Evolutionary conservation across 148 eudicot genomes (phyloP).

Genomic region (Rhododendron ovatum): DNA sequence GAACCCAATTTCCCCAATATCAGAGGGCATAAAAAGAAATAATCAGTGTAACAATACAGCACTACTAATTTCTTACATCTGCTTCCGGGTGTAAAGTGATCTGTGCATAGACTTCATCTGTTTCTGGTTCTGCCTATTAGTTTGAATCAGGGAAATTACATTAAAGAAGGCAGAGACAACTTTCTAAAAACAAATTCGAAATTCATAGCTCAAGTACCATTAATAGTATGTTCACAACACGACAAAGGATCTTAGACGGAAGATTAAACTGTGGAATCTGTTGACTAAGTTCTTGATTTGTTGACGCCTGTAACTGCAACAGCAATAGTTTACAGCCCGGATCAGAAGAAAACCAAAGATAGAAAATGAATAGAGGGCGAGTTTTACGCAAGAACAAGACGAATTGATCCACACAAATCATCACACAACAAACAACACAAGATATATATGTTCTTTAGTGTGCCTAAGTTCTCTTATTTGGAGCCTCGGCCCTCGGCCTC

Average conservation of each 20-base stretch:
- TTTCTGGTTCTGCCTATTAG: slow-evolving; percentile 75
- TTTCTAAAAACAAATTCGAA: background rate
- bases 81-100: slow-evolving; percentile 62
- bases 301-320: slow-evolving; percentile 70
- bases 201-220: slow-evolving; percentile 36
- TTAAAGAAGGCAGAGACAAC: background rate
- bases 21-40: background rate
- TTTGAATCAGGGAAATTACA: background rate
- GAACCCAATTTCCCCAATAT: background rate
- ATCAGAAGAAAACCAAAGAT: background rate
- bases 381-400: background rate
- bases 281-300: slow-evolving; percentile 55
- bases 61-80: slow-evolving; percentile 47
- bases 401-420: background rate
- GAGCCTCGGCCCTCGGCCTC: background rate
- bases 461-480: background rate
- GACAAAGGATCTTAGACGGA: slow-evolving; percentile 69
- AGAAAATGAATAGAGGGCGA: background rate
- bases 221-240: slow-evolving; percentile 43
- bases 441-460: background rate
- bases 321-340: slow-evolving; percentile 9
- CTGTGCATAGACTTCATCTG: slow-evolving; percentile 94
- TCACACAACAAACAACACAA: background rate
- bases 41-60: background rate
- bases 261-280: slow-evolving; percentile 63